A percentile compares a stretch with the other conserved stretches of the same genome.
Evolutionary conservation across 2,329 filamentous ascomycete genomes (phyloP).

Genomic region (Neospermospora avenae): DNA sequence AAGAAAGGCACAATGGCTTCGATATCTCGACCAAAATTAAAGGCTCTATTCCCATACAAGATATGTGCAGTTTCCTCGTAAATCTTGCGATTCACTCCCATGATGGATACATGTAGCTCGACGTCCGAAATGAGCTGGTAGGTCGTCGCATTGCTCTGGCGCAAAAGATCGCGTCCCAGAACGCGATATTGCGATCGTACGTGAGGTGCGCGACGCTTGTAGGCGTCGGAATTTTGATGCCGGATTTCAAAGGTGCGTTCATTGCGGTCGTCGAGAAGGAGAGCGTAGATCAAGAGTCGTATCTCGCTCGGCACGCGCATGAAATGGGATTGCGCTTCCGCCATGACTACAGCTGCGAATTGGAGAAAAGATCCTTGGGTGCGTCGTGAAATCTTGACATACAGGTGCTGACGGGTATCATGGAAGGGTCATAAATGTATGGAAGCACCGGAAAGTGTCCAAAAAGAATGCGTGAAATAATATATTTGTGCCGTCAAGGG

Average conservation of each 20-base stretch:
- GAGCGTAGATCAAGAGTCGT: slow-evolving; percentile 33
- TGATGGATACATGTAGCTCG: slow-evolving; percentile 43
- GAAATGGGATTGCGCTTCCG: slow-evolving; percentile 18
- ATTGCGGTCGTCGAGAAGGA: slow-evolving; percentile 41
- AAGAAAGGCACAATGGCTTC: slow-evolving; percentile 60
- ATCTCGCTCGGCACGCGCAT: slow-evolving; percentile 29
- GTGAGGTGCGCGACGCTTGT: slow-evolving; percentile 18
- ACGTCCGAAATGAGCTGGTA: slow-evolving; percentile 48
- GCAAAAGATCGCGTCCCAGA: slow-evolving; percentile 40
- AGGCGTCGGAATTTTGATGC: slow-evolving; percentile 33
- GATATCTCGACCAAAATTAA: slow-evolving; percentile 57
- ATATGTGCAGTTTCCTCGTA: slow-evolving; percentile 54
- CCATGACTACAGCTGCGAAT: slow-evolving; percentile 9
- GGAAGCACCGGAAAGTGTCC: not conserved
- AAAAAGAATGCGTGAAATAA: not conserved
- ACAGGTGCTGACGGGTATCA: not conserved
- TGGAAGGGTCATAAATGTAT: too few species aligned
- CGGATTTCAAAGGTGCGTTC: slow-evolving; percentile 41
- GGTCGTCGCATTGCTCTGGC: slow-evolving; percentile 49
- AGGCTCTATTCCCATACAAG: slow-evolving; percentile 53
- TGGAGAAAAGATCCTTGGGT: not conserved
- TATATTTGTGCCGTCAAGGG: slow-evolving; percentile 5
- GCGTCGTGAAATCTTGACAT: not conserved
- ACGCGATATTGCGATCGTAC: slow-evolving; percentile 42
- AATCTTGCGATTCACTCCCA: slow-evolving; percentile 46